A percentile compares a stretch with the other conserved stretches of the same genome.
phyloP scores from a whole-genome alignment of 208 protist genomes.

The Crithidia mellificae region DNA sequence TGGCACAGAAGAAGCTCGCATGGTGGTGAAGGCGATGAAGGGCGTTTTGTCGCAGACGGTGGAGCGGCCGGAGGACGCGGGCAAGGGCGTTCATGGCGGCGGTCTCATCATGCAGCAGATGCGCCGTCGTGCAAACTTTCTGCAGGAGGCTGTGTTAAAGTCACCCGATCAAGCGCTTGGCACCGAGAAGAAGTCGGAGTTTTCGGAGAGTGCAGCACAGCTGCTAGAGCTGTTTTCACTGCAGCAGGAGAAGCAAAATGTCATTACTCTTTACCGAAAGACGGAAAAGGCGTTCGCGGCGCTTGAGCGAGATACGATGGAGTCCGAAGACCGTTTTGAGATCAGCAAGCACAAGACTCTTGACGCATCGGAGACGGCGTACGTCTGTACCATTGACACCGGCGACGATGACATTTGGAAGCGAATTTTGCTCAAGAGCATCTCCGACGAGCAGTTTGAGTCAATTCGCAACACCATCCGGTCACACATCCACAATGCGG shows the following conservation, averaged over 20 bases:
- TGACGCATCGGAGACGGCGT: slow-evolving; percentile 60
- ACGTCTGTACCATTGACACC: slow-evolving; percentile 79
- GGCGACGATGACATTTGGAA: slow-evolving; percentile 68
- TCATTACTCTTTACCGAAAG: slow-evolving; percentile 50
- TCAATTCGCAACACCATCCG: slow-evolving; percentile 51
- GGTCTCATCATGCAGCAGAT: slow-evolving; percentile 32
- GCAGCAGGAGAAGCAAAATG: slow-evolving; percentile 53
- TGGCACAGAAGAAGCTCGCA: slow-evolving; percentile 21
- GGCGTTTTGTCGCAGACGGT: slow-evolving; percentile 40
- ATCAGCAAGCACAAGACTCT: slow-evolving; percentile 51
- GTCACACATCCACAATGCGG: slow-evolving; percentile 47
- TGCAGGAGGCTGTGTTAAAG: slow-evolving; percentile 19
- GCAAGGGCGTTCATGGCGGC: slow-evolving; percentile 12
- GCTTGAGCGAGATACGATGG: slow-evolving; percentile 70
- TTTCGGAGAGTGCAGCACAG: slow-evolving; percentile 36
- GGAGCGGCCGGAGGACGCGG: slow-evolving; percentile 25
- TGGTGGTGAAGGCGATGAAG: slow-evolving; percentile 51
- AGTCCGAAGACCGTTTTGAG: slow-evolving; percentile 71
- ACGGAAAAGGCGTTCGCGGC: slow-evolving; percentile 39
- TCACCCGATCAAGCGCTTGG: slow-evolving; percentile 7
- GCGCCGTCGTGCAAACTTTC: slow-evolving; percentile 19
- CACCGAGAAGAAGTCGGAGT: slow-evolving; percentile 25
- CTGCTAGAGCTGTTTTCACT: slow-evolving; percentile 61
- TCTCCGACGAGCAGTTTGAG: slow-evolving; percentile 53
- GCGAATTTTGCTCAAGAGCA: slow-evolving; percentile 34